Conservation (phyloP, 2,329 filamentous ascomycete species). For the Domatiomyces catenatus region DNA sequence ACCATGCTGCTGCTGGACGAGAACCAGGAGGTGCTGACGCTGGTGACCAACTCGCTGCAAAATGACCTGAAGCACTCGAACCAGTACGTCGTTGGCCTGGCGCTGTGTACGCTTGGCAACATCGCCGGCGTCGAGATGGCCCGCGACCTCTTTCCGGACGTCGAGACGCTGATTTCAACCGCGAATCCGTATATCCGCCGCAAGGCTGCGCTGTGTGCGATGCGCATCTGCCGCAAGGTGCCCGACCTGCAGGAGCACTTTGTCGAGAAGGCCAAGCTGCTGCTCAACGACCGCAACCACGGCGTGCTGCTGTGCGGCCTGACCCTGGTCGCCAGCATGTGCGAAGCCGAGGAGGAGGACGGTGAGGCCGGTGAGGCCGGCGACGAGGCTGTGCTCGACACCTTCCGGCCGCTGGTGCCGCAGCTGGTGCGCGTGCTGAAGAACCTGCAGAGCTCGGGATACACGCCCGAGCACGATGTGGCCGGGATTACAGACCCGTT, state of each 20-base stretch:
- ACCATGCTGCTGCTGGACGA: slow-evolving; percentile 94
- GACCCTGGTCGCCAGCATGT: slow-evolving; percentile 79
- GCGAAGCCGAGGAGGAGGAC: slow-evolving; percentile 86
- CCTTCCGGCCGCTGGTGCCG: slow-evolving; percentile 75
- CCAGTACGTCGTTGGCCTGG: slow-evolving; percentile 94
- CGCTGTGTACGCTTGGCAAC: slow-evolving; percentile 89
- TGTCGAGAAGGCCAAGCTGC: slow-evolving; percentile 74
- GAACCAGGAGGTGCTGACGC: slow-evolving; percentile 92
- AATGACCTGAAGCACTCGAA: slow-evolving; percentile 96
- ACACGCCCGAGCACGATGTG: slow-evolving; percentile 94
- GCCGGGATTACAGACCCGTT: slow-evolving; percentile 97
- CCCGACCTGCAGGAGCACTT: slow-evolving; percentile 96
- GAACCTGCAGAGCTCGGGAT: slow-evolving; percentile 81
- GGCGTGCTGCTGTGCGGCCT: slow-evolving; percentile 86
- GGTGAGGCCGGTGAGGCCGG: slow-evolving; percentile 35
- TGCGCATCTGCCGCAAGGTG: slow-evolving; percentile 96
- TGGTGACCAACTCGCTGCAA: slow-evolving; percentile 95
- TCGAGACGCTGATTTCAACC: slow-evolving; percentile 80
- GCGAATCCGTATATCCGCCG: slow-evolving; percentile 96
- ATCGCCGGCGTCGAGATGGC: slow-evolving; percentile 98
- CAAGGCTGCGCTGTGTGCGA: slow-evolving; percentile 95
- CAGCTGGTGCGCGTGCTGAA: slow-evolving; percentile 81
- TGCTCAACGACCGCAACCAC: slow-evolving; percentile 87
- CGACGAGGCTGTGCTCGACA: slow-evolving; percentile 78
- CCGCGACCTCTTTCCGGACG: slow-evolving; percentile 86